Evolutionary conservation across 2,329 filamentous ascomycete species (phyloP).

Genomic region (Peltaster fructicola): DNA sequence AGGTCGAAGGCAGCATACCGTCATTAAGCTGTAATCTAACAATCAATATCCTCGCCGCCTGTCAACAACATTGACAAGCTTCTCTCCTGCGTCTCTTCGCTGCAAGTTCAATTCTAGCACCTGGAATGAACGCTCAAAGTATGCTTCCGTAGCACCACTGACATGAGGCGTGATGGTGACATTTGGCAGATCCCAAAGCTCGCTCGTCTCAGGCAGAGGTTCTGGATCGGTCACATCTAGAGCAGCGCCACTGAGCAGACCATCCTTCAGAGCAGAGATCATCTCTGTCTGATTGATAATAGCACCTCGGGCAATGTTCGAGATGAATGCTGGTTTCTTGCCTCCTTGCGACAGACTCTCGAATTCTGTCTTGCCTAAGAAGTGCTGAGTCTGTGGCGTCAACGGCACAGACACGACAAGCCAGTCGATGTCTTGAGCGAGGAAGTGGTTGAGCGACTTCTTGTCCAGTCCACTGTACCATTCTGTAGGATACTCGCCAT

Average conservation of each 20-base stretch:
- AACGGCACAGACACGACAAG: constrained; percentile 40
- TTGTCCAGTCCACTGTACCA: constrained; percentile 42
- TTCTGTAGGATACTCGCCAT: constrained; percentile 35
- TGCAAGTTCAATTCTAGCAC: constrained; percentile 41
- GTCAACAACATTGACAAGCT: constrained; percentile 44
- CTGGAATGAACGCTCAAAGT: constrained; percentile 38
- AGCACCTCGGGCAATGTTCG: constrained; percentile 53
- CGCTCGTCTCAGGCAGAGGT: constrained; percentile 49
- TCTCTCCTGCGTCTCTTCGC: constrained; percentile 33
- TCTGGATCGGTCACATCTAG: constrained; percentile 69
- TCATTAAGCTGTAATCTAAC: too few relatives aligned
- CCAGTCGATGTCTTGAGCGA: constrained; percentile 38
- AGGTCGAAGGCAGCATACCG: too few relatives aligned
- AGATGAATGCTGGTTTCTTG: constrained; percentile 33
- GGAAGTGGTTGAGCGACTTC: constrained; percentile 33
- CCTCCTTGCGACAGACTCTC: constrained; percentile 16
- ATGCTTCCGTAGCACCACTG: constrained; percentile 36
- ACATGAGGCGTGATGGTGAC: constrained; percentile 52
- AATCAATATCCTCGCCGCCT: constrained; percentile 42
- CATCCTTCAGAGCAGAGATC: constrained; percentile 40
- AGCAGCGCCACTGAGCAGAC: constrained; percentile 46
- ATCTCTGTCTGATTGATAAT: constrained; percentile 46
- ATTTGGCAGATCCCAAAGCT: constrained; percentile 53
- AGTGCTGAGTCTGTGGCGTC: constrained; percentile 35
- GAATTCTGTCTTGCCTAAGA: constrained; percentile 39